A percentile compares a stretch with the other conserved stretches of the same genome.
These are phyloP conservation scores for Cicer arietinum DNA, from an alignment of 306 rosid species.

Conservation along the genomic window DNA sequence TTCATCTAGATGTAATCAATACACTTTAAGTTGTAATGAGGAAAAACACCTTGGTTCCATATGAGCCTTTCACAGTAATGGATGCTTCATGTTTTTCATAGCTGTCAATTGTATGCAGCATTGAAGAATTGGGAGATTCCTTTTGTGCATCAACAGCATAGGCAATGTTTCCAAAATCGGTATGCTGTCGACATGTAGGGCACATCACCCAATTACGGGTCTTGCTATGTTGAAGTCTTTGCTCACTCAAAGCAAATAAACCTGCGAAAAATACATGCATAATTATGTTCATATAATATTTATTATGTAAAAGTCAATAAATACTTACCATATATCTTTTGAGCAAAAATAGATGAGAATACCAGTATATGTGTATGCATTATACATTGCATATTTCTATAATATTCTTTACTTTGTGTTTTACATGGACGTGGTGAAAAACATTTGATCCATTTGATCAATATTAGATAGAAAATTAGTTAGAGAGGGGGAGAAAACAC, in stretches of 20 bases:
- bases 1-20: constrained; percentile 37
- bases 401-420: constrained; percentile 29
- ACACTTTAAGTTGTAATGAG: constrained; percentile 12
- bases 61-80: constrained; percentile 78
- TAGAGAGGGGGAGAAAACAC: too few relatives aligned
- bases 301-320: constrained; percentile 25
- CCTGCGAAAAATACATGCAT: constrained; percentile 56
- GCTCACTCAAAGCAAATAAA: constrained; percentile 87
- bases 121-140: constrained; percentile 56
- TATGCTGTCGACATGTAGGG: constrained; percentile 94
- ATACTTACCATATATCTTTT: constrained; percentile 11
- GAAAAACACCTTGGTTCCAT: constrained; percentile 85
- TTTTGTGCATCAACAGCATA: constrained; percentile 77
- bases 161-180: constrained; percentile 85
- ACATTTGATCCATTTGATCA: constrained; percentile 23
- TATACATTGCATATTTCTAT: background rate
- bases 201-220: constrained; percentile 85
- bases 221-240: constrained; percentile 57
- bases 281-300: constrained; percentile 14
- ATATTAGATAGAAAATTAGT: background rate
- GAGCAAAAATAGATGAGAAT: constrained; percentile 21
- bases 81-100: constrained; percentile 65
- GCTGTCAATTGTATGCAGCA: constrained; percentile 50
- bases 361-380: constrained; percentile 10
- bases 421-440: constrained; percentile 22